Conservation (phyloP, 495 filamentous ascomycete genomes). For the Xylaria bambusicola region DNA sequence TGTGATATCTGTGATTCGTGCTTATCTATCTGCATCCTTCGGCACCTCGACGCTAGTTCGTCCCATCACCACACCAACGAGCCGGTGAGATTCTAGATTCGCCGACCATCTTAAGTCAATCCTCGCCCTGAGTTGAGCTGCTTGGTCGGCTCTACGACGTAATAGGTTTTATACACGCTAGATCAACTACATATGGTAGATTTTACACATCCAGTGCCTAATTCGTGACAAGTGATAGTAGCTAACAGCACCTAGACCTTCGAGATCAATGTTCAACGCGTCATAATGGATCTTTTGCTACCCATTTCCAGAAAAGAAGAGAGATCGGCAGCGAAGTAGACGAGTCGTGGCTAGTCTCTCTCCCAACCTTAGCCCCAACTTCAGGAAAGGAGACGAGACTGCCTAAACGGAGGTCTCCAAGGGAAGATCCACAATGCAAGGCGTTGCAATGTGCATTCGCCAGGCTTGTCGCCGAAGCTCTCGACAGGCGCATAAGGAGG, state of each 20-base stretch:
- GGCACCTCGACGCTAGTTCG: neutral
- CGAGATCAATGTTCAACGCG: neutral
- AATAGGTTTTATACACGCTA: neutral
- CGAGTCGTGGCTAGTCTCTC: neutral
- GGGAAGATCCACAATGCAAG: conserved; percentile 2
- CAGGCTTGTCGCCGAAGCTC: neutral
- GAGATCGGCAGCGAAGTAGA: neutral
- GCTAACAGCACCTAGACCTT: no score
- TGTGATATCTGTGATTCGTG: neutral
- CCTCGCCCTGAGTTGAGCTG: no score
- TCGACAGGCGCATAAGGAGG: neutral
- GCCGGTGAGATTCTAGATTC: neutral
- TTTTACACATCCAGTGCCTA: neutral
- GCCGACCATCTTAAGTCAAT: neutral
- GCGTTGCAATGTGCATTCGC: conserved; percentile 1
- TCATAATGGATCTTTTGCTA: neutral
- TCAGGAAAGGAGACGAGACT: neutral
- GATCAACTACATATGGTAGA: neutral
- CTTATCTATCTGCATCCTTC: neutral
- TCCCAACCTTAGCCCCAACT: neutral
- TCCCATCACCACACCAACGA: neutral
- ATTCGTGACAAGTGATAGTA: neutral
- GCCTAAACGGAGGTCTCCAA: conserved; percentile 7
- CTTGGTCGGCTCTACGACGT: no score
- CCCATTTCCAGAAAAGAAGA: neutral